Percentiles rank a stretch among this genome's conserved stretches.
These are phyloP conservation scores for Veloboletus limbatus DNA, from an alignment of 1,284 basidiomycete genomes.

Conservation along the genomic window DNA sequence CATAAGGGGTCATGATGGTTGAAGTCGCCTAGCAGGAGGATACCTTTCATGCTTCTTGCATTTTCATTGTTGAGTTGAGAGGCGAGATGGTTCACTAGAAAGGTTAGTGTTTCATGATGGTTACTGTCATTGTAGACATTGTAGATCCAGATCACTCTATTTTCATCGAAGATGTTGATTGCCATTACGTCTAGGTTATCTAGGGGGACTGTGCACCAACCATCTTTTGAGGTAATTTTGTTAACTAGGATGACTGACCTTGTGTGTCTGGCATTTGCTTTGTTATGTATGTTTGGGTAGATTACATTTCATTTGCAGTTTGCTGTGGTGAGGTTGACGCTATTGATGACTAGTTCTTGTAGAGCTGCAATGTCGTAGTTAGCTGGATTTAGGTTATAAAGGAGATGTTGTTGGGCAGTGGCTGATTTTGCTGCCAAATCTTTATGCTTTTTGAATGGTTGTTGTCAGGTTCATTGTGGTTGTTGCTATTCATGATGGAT, in stretches of 20 bases:
- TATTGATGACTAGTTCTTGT: slow-evolving; percentile 1
- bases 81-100: neutral
- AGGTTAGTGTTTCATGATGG: neutral
- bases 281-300: neutral
- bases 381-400: neutral
- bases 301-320: neutral
- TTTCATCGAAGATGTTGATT: neutral
- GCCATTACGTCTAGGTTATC: neutral
- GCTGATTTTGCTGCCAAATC: neutral
- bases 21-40: neutral
- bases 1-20: neutral
- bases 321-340: neutral
- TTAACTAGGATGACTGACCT: neutral
- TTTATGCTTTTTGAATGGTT: too few species aligned
- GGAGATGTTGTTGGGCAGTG: neutral
- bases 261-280: neutral
- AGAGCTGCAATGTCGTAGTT: neutral
- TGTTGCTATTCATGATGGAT: too few species aligned
- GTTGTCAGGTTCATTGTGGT: too few species aligned
- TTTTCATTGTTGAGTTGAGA: neutral
- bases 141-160: neutral
- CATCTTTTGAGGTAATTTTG: neutral
- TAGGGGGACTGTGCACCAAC: too few species aligned
- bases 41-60: neutral
- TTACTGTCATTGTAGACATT: neutral